Evolutionary conservation across 192 early-diverging fungal genomes (phyloP).

Genomic region (Allomyces arbusculus): DNA sequence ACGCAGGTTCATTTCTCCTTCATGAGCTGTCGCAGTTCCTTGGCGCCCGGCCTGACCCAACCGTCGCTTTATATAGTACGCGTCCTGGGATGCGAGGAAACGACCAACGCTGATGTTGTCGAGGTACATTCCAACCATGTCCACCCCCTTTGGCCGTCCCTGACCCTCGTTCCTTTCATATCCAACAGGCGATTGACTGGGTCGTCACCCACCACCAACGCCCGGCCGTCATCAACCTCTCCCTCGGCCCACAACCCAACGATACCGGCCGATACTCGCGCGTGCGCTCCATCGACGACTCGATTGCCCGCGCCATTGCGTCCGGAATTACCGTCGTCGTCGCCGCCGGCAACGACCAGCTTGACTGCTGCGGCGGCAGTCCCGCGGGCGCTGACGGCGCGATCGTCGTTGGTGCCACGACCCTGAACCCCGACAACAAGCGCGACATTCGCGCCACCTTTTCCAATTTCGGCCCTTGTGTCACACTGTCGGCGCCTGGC

Average conservation of each 20-base stretch:
- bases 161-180: no score
- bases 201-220: not conserved
- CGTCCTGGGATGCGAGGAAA: not conserved
- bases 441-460: not conserved
- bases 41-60: no score
- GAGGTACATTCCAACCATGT: not conserved
- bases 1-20: not conserved
- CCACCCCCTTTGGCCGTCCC: no score
- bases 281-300: not conserved
- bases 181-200: not conserved
- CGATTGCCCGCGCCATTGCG: not conserved
- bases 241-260: not conserved
- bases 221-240: not conserved
- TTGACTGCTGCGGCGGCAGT: not conserved
- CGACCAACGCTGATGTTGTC: not conserved
- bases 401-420: not conserved
- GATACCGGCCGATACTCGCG: not conserved
- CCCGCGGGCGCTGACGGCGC: not conserved
- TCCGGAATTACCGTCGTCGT: not conserved
- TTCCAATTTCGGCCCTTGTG: not conserved
- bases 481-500: not conserved
- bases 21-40: no score
- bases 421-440: not conserved
- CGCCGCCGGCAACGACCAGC: not conserved
- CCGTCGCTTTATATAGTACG: not conserved